Percentiles rank a stretch among this genome's conserved stretches.
Evolutionary conservation across 2,329 filamentous ascomycete genomes (phyloP).

Genomic region (Coniochaeta sp.): DNA sequence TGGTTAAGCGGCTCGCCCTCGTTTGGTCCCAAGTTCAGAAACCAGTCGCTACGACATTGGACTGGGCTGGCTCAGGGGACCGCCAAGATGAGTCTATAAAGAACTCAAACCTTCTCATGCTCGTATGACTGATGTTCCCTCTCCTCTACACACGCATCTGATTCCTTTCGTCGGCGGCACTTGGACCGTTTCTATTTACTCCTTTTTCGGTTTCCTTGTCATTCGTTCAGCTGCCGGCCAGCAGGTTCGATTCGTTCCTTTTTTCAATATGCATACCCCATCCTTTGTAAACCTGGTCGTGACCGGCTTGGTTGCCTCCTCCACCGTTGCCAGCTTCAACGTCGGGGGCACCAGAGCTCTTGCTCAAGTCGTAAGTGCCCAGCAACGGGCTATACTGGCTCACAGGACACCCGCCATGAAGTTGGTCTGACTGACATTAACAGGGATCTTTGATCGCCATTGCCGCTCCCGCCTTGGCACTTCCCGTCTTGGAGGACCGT

Average conservation of each 20-base stretch:
- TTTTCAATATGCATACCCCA: conserved; percentile 21
- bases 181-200: conserved; percentile 3
- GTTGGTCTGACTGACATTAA: neutral
- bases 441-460: conserved; percentile 19
- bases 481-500: conserved; percentile 10
- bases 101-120: conserved; percentile 9
- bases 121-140: neutral
- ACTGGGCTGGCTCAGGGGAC: neutral
- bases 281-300: conserved; percentile 20
- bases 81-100: conserved; percentile 12
- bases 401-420: neutral
- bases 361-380: conserved; percentile 10
- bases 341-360: conserved; percentile 12
- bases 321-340: conserved; percentile 21
- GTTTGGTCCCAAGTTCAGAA: neutral
- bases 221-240: conserved; percentile 21
- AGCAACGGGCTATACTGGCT: neutral
- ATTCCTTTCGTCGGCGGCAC: conserved; percentile 2
- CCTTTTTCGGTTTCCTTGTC: conserved; percentile 11
- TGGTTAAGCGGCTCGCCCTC: neutral
- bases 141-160: conserved; percentile 1
- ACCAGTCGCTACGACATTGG: neutral
- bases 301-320: conserved; percentile 20
- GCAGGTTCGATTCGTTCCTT: conserved; percentile 9
- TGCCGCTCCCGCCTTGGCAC: conserved; percentile 16